A percentile compares a stretch with the other conserved stretches of the same genome.
Evolutionary conservation across 75 land plant genomes (phyloP).

Genomic region (Cupressus sempervirens): DNA sequence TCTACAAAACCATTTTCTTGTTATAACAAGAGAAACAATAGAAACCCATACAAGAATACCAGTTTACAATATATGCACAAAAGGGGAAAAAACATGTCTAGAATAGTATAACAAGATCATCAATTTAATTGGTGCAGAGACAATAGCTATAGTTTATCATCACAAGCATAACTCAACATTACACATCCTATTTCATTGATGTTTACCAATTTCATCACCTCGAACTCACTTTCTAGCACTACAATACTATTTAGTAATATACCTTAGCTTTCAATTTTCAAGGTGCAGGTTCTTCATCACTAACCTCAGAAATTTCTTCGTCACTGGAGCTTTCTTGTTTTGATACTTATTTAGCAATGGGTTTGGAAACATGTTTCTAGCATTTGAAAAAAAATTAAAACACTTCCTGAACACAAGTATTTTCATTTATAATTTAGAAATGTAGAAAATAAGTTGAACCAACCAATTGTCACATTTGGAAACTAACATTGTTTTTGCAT

Average conservation of each 20-base stretch:
- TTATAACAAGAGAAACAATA: not conserved
- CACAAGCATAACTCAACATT: not conserved
- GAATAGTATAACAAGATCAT: not conserved
- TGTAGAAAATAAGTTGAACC: not conserved
- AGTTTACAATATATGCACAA: not conserved
- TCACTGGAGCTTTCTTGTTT: conserved; percentile 7
- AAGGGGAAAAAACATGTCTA: too few relatives aligned
- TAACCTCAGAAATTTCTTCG: conserved; percentile 8
- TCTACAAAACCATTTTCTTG: not conserved
- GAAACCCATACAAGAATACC: too few relatives aligned
- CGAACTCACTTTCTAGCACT: not conserved
- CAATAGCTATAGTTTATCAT: not conserved
- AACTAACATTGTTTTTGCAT: too few relatives aligned
- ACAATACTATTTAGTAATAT: not conserved
- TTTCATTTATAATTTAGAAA: not conserved
- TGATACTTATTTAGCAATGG: not conserved
- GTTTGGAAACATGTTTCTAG: not conserved
- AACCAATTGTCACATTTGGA: too few relatives aligned
- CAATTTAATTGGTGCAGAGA: not conserved
- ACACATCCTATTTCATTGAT: not conserved
- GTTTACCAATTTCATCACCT: not conserved
- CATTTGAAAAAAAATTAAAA: not conserved
- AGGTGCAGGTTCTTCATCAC: conserved; percentile 6
- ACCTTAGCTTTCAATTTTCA: conserved; percentile 3
- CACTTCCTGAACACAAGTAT: not conserved